phyloP scores from a whole-genome alignment of 2,329 filamentous ascomycete species.

The Venturiaceae sp. region DNA sequence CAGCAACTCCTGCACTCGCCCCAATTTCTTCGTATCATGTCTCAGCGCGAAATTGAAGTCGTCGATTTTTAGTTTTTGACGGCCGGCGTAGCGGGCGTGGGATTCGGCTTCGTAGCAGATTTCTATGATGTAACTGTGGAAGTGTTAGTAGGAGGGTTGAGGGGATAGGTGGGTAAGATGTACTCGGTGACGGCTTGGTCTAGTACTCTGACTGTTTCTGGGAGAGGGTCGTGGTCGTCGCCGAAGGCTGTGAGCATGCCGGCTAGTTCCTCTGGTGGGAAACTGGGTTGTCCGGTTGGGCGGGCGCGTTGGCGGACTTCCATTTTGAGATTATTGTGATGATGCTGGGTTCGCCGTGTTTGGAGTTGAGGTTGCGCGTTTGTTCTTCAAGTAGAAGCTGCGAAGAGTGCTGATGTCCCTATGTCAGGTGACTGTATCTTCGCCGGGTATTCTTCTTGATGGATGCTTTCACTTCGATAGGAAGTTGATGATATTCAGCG shows the following conservation, averaged over 20 bases:
- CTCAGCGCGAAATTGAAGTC: slow-evolving; percentile 94
- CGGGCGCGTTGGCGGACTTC: slow-evolving; percentile 5
- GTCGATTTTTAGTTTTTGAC: slow-evolving; percentile 96
- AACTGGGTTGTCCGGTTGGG: slow-evolving; percentile 5
- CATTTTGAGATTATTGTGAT: background rate
- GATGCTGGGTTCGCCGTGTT: background rate
- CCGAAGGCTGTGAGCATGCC: slow-evolving; percentile 48
- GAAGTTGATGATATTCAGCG: too few relatives aligned
- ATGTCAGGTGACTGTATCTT: background rate
- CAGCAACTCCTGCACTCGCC: slow-evolving; percentile 80
- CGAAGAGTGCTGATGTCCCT: background rate
- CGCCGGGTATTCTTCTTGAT: too few relatives aligned
- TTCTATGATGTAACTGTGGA: slow-evolving; percentile 67
- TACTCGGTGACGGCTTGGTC: slow-evolving; percentile 89
- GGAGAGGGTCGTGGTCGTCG: slow-evolving; percentile 67
- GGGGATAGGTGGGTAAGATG: background rate
- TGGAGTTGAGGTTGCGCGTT: too few relatives aligned
- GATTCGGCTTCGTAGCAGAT: slow-evolving; percentile 84
- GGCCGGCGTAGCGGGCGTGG: slow-evolving; percentile 73
- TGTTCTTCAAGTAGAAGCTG: background rate
- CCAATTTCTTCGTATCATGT: slow-evolving; percentile 74
- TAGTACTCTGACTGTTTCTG: slow-evolving; percentile 74
- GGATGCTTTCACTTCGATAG: too few relatives aligned
- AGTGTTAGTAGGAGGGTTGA: background rate
- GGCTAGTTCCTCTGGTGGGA: slow-evolving; percentile 2